Conservation (phyloP, 192 early-diverging fungal species). For the Podochytrium sp. region DNA sequence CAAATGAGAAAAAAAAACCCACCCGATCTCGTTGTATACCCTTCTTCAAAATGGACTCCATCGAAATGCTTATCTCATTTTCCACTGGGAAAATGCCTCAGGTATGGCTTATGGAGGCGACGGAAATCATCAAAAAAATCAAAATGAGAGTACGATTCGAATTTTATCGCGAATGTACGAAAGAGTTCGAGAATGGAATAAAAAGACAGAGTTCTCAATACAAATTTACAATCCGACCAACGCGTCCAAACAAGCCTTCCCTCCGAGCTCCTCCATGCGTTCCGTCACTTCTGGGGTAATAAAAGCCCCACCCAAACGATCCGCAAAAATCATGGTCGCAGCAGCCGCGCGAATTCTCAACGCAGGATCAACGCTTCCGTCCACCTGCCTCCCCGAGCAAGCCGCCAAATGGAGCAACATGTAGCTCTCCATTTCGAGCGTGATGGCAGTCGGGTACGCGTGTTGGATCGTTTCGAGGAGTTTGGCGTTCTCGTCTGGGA, state of each 20-base stretch:
- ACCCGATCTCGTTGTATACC: neutral
- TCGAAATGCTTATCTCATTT: too few relatives aligned
- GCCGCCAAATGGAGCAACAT: conserved; percentile 82
- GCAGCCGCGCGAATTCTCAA: conserved; percentile 71
- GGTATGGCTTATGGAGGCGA: neutral
- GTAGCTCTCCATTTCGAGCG: conserved; percentile 88
- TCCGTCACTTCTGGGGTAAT: conserved; percentile 61
- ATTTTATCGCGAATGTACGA: neutral
- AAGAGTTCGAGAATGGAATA: neutral
- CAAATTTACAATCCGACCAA: conserved; percentile 38
- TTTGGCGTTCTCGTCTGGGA: conserved; percentile 76
- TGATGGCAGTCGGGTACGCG: conserved; percentile 55
- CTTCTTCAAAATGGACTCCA: too few relatives aligned
- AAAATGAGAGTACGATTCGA: neutral
- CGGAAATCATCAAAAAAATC: neutral
- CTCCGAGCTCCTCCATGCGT: conserved; percentile 58
- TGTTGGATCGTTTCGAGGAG: conserved; percentile 57
- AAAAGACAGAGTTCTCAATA: neutral
- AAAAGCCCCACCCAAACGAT: conserved; percentile 70
- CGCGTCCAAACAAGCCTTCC: conserved; percentile 67
- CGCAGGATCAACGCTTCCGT: conserved; percentile 32
- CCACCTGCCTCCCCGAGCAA: conserved; percentile 42
- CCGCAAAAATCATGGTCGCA: conserved; percentile 83
- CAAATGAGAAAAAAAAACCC: neutral
- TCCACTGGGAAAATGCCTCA: too few relatives aligned